phyloP scores from a whole-genome alignment of 352 stramenopile species.

The Phytopythium vexans region DNA sequence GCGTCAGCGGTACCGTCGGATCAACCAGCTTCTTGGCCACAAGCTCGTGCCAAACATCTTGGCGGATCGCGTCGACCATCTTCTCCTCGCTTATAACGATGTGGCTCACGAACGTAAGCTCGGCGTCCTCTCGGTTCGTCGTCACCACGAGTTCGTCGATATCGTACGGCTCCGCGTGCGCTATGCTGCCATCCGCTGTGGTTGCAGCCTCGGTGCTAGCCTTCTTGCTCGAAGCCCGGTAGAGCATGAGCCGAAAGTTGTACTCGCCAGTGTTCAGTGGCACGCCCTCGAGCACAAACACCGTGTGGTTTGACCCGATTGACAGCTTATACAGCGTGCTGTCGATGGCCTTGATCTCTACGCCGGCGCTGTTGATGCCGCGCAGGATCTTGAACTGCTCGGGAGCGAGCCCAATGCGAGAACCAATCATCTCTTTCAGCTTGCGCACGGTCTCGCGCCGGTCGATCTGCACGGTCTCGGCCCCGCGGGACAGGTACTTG shows the following conservation, averaged over 20 bases:
- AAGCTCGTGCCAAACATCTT: slow-evolving; percentile 39
- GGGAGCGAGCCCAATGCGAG: slow-evolving; percentile 35
- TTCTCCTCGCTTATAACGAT: slow-evolving; percentile 79
- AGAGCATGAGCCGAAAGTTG: slow-evolving; percentile 70
- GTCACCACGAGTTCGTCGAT: slow-evolving; percentile 58
- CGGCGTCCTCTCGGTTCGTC: slow-evolving; percentile 44
- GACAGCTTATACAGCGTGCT: slow-evolving; percentile 73
- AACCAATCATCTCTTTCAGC: slow-evolving; percentile 59
- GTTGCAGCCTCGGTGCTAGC: too few species aligned
- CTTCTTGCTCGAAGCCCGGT: slow-evolving; percentile 16
- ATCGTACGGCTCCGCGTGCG: slow-evolving; percentile 38
- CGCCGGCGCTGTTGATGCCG: slow-evolving; percentile 56
- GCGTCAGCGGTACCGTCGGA: slow-evolving; percentile 12
- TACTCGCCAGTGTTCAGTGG: slow-evolving; percentile 73
- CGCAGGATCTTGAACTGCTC: slow-evolving; percentile 79
- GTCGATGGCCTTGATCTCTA: slow-evolving; percentile 82
- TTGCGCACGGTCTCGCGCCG: slow-evolving; percentile 56
- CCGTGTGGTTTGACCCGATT: slow-evolving; percentile 60
- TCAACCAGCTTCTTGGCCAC: slow-evolving; percentile 43
- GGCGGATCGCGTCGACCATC: slow-evolving; percentile 65
- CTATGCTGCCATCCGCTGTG: slow-evolving; percentile 4
- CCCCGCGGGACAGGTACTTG: slow-evolving; percentile 40
- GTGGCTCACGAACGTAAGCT: slow-evolving; percentile 53
- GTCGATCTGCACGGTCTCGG: slow-evolving; percentile 65
- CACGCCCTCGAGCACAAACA: slow-evolving; percentile 64